These are phyloP conservation scores for Penicillium canariense DNA, from an alignment of 495 filamentous ascomycete species.

Conservation along the genomic window DNA sequence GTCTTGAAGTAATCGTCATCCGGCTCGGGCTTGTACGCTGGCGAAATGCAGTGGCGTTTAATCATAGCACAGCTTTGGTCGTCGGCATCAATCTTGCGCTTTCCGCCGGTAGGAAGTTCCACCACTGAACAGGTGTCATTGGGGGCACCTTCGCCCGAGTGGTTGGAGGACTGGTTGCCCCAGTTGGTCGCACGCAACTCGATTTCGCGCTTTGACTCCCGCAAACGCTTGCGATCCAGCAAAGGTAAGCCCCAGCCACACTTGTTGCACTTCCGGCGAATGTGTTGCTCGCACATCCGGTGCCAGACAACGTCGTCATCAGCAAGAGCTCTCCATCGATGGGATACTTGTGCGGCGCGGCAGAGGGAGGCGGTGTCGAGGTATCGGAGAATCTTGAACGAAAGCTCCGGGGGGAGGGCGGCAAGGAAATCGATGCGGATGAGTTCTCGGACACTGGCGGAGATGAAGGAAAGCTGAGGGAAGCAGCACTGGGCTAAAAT, in stretches of 20 bases:
- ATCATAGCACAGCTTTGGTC: constrained; percentile 33
- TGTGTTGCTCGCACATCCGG: constrained; percentile 98
- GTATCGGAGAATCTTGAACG: constrained; percentile 88
- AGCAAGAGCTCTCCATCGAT: constrained; percentile 78
- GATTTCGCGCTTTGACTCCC: constrained; percentile 84
- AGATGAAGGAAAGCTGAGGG: constrained; percentile 90
- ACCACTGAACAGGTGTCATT: constrained; percentile 20
- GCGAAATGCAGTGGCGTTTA: constrained; percentile 37
- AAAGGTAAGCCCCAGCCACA: constrained; percentile 94
- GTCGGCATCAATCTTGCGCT: constrained; percentile 38
- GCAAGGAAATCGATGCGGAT: constrained; percentile 94
- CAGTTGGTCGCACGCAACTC: constrained; percentile 63
- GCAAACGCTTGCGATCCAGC: constrained; percentile 80
- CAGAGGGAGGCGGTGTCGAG: constrained; percentile 96
- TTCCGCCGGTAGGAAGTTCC: constrained; percentile 27
- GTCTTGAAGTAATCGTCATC: constrained; percentile 47
- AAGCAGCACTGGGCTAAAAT: constrained; percentile 96
- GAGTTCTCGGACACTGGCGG: constrained; percentile 79
- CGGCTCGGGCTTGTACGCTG: constrained; percentile 28
- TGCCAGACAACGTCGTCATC: constrained; percentile 99
- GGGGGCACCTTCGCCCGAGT: constrained; percentile 15
- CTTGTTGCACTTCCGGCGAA: constrained; percentile 92
- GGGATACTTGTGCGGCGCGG: constrained; percentile 93
- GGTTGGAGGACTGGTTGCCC: constrained; percentile 34
- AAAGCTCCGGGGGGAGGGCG: constrained; percentile 84